A percentile compares a stretch with the other conserved stretches of the same genome.
Evolutionary conservation across 495 filamentous ascomycete species (phyloP).

Genomic region (Hypoxylon perforatum): DNA sequence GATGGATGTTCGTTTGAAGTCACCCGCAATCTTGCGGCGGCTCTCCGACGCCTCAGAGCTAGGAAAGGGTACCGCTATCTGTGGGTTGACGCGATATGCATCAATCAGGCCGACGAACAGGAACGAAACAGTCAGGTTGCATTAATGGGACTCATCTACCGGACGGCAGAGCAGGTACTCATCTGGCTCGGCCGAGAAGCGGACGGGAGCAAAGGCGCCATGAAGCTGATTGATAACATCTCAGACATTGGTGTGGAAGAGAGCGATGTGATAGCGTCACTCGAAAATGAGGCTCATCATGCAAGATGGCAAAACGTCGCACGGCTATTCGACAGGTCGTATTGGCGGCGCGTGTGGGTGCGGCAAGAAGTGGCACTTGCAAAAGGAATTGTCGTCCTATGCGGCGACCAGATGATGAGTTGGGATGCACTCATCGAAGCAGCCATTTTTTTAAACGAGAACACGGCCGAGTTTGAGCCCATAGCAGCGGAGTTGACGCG

Average conservation of each 20-base stretch:
- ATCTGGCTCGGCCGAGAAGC: slow-evolving; percentile 39
- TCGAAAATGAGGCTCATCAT: slow-evolving; percentile 4
- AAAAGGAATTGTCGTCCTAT: slow-evolving; percentile 12
- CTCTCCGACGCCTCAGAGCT: slow-evolving; percentile 21
- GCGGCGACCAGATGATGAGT: slow-evolving; percentile 14
- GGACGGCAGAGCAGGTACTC: slow-evolving; percentile 23
- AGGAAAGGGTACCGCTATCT: not conserved
- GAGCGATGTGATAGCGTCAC: not conserved
- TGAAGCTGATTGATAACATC: slow-evolving; percentile 6
- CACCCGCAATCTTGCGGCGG: slow-evolving; percentile 21
- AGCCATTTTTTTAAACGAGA: not conserved
- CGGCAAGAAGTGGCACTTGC: slow-evolving; percentile 32
- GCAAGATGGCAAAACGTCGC: slow-evolving; percentile 11
- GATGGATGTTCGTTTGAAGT: slow-evolving; percentile 20
- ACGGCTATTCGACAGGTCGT: slow-evolving; percentile 14
- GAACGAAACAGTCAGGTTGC: slow-evolving; percentile 40
- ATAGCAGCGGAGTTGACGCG: slow-evolving; percentile 6
- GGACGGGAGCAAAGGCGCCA: slow-evolving; percentile 4
- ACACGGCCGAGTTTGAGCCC: slow-evolving; percentile 7
- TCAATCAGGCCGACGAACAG: slow-evolving; percentile 40
- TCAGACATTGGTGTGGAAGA: slow-evolving; percentile 1
- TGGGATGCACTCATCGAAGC: slow-evolving; percentile 16
- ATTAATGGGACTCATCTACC: slow-evolving; percentile 42
- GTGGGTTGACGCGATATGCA: no score
- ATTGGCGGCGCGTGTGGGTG: slow-evolving; percentile 40